Evolutionary conservation across 2,329 filamentous ascomycete genomes (phyloP), one percentile per base, ranked within the genome.

Genomic region (Aspergillus hiratsukae): DNA sequence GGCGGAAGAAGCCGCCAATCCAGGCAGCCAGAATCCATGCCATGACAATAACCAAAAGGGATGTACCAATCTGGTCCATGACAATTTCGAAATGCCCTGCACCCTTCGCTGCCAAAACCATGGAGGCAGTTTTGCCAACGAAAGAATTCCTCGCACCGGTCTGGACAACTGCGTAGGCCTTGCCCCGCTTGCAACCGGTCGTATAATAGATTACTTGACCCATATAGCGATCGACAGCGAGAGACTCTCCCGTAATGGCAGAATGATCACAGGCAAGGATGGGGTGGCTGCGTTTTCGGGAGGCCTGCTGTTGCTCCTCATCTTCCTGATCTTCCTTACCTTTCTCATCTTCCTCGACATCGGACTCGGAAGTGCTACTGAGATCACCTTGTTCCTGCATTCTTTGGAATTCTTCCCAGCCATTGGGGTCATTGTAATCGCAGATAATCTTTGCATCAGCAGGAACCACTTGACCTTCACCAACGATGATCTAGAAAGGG

Each of bases 41-140:
- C 76, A 90, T 86, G 73, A 91, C 88, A 51, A 91, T 79, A 61
- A 91, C 84, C 64, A 91, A 79, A 52, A 91, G 80, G 55, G 85
- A 80, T 27, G 86, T 89, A 71, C 88, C 88, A 67, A 91, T 91
- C 63, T 83, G 87, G 79, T 90, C 87, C 88, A 91, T 91, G 77
- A 91, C 88, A 56, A 87, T 84, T 79, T 91, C 90, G 79, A 90
- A 89, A 74, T 90, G 87, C 69, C 88, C 88, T 70, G 87, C 86
- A 69, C 89, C 88, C 75, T 87, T 83, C 59, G 88, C 87, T 58
- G 86, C 85, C 74, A 88, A 83, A 50, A 91, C 88, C 62, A 91
- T 82, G 60, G 81, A 83, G 48, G 88, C 88, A 64, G 88, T 91
- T 69, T 85, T 85, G 72, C 88, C 88, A 71, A 91, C 87, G 75